These are phyloP conservation scores for Amanita fuliginea DNA, from an alignment of 768 basidiomycete species.

Conservation along the genomic window DNA sequence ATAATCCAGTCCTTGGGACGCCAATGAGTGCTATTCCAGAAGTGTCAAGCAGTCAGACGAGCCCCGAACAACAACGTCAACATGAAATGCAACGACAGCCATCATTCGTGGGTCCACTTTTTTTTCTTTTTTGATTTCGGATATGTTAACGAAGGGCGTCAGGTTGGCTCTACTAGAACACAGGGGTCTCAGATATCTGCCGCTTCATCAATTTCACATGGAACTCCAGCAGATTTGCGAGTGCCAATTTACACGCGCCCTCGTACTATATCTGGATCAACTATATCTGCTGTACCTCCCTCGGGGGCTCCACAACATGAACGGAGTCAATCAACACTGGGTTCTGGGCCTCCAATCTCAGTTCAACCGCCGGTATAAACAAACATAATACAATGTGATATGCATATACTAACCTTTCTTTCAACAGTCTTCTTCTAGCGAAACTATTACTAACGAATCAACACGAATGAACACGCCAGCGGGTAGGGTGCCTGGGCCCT, in stretches of 20 bases:
- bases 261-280: slow-evolving; percentile 6
- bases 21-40: slow-evolving; percentile 50
- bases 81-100: slow-evolving; percentile 19
- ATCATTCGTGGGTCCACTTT: slow-evolving; percentile 23
- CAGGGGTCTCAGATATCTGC: slow-evolving; percentile 4
- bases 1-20: slow-evolving; percentile 17
- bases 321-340: slow-evolving; percentile 2
- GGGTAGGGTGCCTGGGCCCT: not conserved
- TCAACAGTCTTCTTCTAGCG: slow-evolving; percentile 1
- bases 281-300: slow-evolving; percentile 1
- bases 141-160: not conserved
- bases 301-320: not conserved
- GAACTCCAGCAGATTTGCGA: not conserved
- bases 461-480: not conserved
- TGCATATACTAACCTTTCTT: not conserved
- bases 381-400: not conserved
- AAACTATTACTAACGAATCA: not conserved
- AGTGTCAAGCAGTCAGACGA: slow-evolving; percentile 31
- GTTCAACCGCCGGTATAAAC: slow-evolving; percentile 2
- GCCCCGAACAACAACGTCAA: slow-evolving; percentile 20
- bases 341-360: not conserved
- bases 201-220: not conserved
- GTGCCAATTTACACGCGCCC: slow-evolving; percentile 4
- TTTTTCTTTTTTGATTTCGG: not conserved
- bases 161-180: slow-evolving; percentile 3